Evolutionary conservation across 2,329 filamentous ascomycete genomes (phyloP).

Genomic region (Sporothrix protearum): DNA sequence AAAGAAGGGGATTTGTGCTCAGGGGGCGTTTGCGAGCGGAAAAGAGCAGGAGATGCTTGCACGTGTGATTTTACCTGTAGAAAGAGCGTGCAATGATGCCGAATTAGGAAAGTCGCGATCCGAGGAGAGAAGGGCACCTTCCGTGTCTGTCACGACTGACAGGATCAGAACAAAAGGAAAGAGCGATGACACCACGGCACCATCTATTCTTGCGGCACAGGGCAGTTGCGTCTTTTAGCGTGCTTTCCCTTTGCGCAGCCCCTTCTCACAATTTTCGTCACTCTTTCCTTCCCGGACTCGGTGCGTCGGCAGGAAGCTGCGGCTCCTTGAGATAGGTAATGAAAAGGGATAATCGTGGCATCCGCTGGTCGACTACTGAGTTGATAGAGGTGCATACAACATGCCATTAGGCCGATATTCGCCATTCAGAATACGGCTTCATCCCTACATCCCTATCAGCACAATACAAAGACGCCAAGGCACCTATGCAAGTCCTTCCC

Average conservation of each 20-base stretch:
- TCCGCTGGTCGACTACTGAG: not conserved
- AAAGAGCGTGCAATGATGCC: not conserved
- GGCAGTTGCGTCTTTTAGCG: not conserved
- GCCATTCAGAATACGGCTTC: not conserved
- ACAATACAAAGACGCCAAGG: not conserved
- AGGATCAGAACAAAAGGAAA: not conserved
- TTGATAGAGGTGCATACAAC: not conserved
- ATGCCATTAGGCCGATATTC: not conserved
- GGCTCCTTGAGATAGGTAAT: not conserved
- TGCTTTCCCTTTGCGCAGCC: not conserved
- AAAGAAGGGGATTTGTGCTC: not conserved
- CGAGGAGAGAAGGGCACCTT: not conserved
- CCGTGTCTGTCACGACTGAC: not conserved
- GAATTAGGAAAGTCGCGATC: conserved; percentile 14
- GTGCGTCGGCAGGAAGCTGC: not conserved
- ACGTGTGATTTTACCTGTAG: not conserved
- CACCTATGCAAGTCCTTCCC: too few species aligned
- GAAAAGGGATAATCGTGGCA: not conserved
- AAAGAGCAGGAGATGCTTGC: not conserved
- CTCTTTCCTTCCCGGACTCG: not conserved
- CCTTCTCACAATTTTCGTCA: not conserved
- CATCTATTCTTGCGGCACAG: not conserved
- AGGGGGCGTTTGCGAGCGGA: not conserved
- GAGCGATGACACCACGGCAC: not conserved
- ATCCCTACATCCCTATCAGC: not conserved